These are phyloP conservation scores for Malus orientalis DNA, from an alignment of 306 rosid species.

Conservation along the genomic window DNA sequence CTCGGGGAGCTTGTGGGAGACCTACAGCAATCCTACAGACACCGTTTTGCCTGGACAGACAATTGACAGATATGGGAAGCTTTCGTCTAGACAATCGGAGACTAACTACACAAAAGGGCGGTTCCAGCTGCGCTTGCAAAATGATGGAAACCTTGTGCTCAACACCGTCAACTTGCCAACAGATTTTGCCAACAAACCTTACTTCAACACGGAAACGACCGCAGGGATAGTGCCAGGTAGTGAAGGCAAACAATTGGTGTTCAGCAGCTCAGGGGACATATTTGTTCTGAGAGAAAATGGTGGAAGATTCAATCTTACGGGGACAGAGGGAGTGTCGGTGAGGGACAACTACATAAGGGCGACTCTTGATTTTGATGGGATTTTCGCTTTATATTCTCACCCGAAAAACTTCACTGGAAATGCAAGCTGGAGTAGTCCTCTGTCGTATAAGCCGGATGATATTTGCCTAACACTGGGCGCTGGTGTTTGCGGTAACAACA, in stretches of 20 bases:
- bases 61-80: constrained; percentile 4
- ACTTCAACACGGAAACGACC: not conserved
- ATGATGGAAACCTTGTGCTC: constrained; percentile 11
- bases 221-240: not conserved
- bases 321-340: not conserved
- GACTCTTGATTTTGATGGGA: constrained; percentile 39
- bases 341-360: constrained; percentile 26
- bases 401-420: constrained; percentile 17
- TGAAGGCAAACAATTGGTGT: constrained; percentile 23
- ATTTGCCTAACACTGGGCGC: constrained; percentile 9
- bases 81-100: constrained; percentile 16
- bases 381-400: constrained; percentile 24
- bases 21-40: constrained; percentile 33
- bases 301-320: not conserved
- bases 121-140: constrained; percentile 2
- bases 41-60: constrained; percentile 45
- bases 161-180: not conserved
- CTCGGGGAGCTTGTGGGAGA: constrained; percentile 25
- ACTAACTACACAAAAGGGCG: constrained; percentile 13
- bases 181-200: not conserved
- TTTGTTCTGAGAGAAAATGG: constrained; percentile 21
- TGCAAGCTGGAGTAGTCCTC: not conserved
- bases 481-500: constrained; percentile 45
- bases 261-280: constrained; percentile 27
- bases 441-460: constrained; percentile 7